Percentiles rank a stretch among this genome's conserved stretches.
These are phyloP conservation scores for Yarrowia porcina DNA, from an alignment of 805 yeast species.

Conservation along the genomic window DNA sequence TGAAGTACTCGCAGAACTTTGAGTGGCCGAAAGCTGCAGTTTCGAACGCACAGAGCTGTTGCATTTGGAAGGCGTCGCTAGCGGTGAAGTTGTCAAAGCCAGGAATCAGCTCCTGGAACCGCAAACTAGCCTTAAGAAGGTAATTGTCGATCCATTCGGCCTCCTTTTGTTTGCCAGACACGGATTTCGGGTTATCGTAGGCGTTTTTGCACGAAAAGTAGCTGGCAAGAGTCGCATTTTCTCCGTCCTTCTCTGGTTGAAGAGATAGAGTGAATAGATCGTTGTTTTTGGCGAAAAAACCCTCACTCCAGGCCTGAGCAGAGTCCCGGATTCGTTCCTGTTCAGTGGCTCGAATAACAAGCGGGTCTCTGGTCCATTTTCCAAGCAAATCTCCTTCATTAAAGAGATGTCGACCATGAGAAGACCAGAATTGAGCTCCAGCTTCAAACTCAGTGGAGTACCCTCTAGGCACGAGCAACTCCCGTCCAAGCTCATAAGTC, in stretches of 20 bases:
- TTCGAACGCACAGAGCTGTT: conserved; percentile 71
- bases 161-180: conserved; percentile 34
- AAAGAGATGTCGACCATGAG: conserved; percentile 42
- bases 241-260: conserved; percentile 36
- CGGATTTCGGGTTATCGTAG: conserved; percentile 31
- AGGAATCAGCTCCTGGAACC: conserved; percentile 55
- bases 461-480: conserved; percentile 40
- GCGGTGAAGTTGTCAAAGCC: conserved; percentile 50
- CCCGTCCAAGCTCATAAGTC: conserved; percentile 38
- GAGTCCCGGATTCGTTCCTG: conserved; percentile 43
- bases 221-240: conserved; percentile 42
- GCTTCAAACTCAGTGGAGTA: conserved; percentile 41
- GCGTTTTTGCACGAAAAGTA: conserved; percentile 42
- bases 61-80: conserved; percentile 52
- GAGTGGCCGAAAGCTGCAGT: conserved; percentile 66
- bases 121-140: conserved; percentile 51
- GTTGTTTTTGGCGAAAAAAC: conserved; percentile 41
- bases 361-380: conserved; percentile 32
- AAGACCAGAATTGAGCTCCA: conserved; percentile 43
- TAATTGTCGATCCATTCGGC: conserved; percentile 43
- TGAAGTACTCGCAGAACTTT: conserved; percentile 63
- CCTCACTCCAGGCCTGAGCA: conserved; percentile 46
- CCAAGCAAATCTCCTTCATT: conserved; percentile 32
- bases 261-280: conserved; percentile 39
- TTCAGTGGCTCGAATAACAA: conserved; percentile 40